Evolutionary conservation across 1,284 basidiomycete genomes (phyloP).

Genomic region (Volvariella volvacea): DNA sequence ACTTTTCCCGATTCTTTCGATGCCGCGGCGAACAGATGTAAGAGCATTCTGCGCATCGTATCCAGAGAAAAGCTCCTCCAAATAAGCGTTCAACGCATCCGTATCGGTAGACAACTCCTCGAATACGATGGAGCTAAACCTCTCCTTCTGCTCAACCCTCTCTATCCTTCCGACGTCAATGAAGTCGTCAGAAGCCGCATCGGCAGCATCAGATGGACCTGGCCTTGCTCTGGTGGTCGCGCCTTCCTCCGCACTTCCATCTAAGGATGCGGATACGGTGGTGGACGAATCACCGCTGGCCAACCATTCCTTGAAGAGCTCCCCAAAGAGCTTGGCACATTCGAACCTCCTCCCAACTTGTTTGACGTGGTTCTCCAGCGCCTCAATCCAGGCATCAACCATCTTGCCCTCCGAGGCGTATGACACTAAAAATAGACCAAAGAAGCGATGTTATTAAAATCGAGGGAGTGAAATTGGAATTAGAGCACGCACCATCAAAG

Average conservation of each 20-base stretch:
- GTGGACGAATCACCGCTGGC: constrained; percentile 32
- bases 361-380: constrained; percentile 29
- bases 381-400: constrained; percentile 26
- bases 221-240: too few relatives aligned
- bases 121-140: constrained; percentile 32
- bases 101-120: constrained; percentile 26
- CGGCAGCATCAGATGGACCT: background rate
- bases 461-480: too few relatives aligned
- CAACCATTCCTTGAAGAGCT: constrained; percentile 36
- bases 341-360: constrained; percentile 29
- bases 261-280: constrained; percentile 7
- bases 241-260: constrained; percentile 2
- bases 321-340: constrained; percentile 33
- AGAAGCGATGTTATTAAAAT: too few relatives aligned
- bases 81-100: constrained; percentile 22
- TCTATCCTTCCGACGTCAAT: constrained; percentile 33
- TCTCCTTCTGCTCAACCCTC: constrained; percentile 33
- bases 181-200: constrained; percentile 12
- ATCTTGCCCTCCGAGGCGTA: constrained; percentile 11
- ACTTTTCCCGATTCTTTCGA: constrained; percentile 18
- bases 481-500: constrained; percentile 19
- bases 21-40: constrained; percentile 17
- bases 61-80: constrained; percentile 26
- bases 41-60: constrained; percentile 15
- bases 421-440: too few relatives aligned